Evolutionary conservation across 768 basidiomycete species (phyloP), one percentile per base, ranked within the genome.

Genomic region (Mycena haematopus): DNA sequence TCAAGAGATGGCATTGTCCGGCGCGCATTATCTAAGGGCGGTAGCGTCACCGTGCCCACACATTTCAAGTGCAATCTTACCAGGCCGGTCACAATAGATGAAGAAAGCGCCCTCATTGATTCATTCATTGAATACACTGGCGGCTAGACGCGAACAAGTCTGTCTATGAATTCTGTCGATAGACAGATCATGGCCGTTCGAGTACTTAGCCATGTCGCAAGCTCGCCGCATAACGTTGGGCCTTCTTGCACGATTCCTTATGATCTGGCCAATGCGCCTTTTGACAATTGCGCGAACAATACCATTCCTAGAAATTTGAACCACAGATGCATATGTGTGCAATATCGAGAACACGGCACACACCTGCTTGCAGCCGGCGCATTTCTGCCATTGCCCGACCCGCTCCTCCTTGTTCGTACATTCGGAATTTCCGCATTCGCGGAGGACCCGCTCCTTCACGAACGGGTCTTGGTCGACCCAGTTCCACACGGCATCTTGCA

Each of bases 401-500:
- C 40, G 40, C 40, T 42, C 40, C 17, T 42, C 40, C n/a, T 17
- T 42, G 19, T n/a, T 42, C 17, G 14, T n/a, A 15, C 40, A 42
- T 19, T 42, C 6, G n/a, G n/a, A 8, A 10, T 17, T 38, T 17
- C 6, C 13, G 36, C 40, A 42, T n/a, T 42, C 10, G 7, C 40
- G 40, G 46, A 79, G 65, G 8, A 79, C 67, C 17, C 54, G 61
- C 22, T 63, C 62, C 64, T 74, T 77, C n/a, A 73, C 78, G 40
- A 76, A 74, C 9, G 65, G 58, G 57, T 76, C 70, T n/a, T 66
- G 68, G 65, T 78, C 72, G 13, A 74, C 79, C 81, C 80, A 82
- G 9, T 74, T 69, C 81, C 81, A 82, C 14, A 78, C 77, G 47
- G 73, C 73, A 2, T 68, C 65, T n/a, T 72, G 69, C 76, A 78